These are phyloP conservation scores for Piper betle DNA, from an alignment of 164 flowering plant species.

Conservation along the genomic window DNA sequence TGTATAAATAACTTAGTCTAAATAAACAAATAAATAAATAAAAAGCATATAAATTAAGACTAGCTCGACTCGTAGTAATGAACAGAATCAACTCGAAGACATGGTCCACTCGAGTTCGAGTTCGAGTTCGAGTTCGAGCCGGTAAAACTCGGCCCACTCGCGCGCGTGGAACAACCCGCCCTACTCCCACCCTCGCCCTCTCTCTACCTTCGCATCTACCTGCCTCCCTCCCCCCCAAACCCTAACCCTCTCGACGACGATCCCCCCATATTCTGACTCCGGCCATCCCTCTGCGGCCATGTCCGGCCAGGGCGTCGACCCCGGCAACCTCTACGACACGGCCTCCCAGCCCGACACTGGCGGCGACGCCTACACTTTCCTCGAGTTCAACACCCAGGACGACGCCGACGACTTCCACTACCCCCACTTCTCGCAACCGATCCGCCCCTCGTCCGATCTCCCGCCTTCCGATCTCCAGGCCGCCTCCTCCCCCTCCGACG, in stretches of 20 bases:
- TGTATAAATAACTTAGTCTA: too few species aligned
- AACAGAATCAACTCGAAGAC: too few species aligned
- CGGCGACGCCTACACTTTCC: slow-evolving; percentile 88
- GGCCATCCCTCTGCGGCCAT: slow-evolving; percentile 9
- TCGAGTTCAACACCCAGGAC: slow-evolving; percentile 91
- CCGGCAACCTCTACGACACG: slow-evolving; percentile 63
- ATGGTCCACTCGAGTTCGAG: too few species aligned
- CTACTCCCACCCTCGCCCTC: too few species aligned
- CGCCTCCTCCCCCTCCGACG: slow-evolving; percentile 32
- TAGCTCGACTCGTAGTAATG: too few species aligned
- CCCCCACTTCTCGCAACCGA: slow-evolving; percentile 62
- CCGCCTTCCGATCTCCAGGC: slow-evolving; percentile 26
- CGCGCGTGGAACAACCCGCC: too few species aligned
- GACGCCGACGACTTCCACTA: slow-evolving; percentile 67
- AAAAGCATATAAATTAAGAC: too few species aligned
- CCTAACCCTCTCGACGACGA: background rate
- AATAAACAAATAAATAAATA: too few species aligned
- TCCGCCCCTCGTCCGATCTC: slow-evolving; percentile 31
- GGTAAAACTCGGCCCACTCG: too few species aligned
- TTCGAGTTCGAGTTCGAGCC: too few species aligned
- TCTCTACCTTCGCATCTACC: too few species aligned
- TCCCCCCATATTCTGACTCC: slow-evolving; percentile 2
- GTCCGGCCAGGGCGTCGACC: slow-evolving; percentile 24
- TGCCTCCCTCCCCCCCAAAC: background rate
- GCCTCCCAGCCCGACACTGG: slow-evolving; percentile 96